These are phyloP conservation scores for Podaxis carcinomalis DNA, from an alignment of 768 basidiomycete genomes.

Conservation along the genomic window DNA sequence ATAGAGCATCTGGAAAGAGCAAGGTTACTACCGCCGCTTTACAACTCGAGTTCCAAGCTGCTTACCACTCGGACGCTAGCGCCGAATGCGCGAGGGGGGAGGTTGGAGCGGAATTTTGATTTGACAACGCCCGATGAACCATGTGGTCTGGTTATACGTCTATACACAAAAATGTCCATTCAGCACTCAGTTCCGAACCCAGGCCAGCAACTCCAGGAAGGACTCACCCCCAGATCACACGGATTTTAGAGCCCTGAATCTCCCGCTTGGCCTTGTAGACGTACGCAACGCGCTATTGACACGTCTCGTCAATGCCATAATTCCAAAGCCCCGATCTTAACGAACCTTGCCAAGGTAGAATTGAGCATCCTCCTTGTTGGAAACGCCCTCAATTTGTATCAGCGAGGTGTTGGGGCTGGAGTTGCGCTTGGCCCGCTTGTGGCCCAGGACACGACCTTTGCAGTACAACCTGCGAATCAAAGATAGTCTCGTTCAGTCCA, in stretches of 20 bases:
- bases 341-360: conserved; percentile 98
- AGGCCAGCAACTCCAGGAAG: neutral
- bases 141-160: conserved; percentile 90
- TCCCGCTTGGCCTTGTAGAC: conserved; percentile 97
- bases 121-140: conserved; percentile 95
- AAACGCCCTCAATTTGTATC: conserved; percentile 95
- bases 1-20: conserved; percentile 74
- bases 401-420: conserved; percentile 93
- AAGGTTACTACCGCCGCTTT: neutral
- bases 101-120: conserved; percentile 93
- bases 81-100: conserved; percentile 93
- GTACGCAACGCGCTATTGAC: conserved; percentile 82
- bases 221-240: conserved; percentile 96
- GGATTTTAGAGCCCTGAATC: conserved; percentile 90
- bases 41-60: conserved; percentile 16
- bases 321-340: conserved; percentile 5
- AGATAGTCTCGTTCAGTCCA: conserved; percentile 16
- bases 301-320: conserved; percentile 1
- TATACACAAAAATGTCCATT: conserved; percentile 21
- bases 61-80: conserved; percentile 87
- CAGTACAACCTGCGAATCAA: conserved; percentile 69
- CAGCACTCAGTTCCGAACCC: neutral
- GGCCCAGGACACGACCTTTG: conserved; percentile 96
- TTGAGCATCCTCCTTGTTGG: conserved; percentile 88
- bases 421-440: conserved; percentile 99